Conservation (phyloP, 1,139 yeast genomes). For the Hanseniaspora uvarum region DNA sequence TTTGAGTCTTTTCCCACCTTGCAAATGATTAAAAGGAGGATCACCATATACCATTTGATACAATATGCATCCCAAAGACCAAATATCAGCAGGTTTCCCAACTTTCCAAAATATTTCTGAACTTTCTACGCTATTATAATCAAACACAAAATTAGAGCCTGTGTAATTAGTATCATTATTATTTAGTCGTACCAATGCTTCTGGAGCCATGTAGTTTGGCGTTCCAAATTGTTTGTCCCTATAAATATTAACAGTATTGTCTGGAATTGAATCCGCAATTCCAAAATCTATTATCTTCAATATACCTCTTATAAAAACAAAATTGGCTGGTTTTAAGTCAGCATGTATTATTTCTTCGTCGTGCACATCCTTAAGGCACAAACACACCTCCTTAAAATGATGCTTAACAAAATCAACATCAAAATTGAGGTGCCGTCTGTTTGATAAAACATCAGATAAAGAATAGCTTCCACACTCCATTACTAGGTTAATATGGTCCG, state of each 20-base stretch:
- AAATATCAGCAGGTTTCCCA: slow-evolving; percentile 90
- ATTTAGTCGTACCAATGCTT: slow-evolving; percentile 47
- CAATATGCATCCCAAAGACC: slow-evolving; percentile 96
- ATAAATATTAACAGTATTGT: slow-evolving; percentile 80
- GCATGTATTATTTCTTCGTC: slow-evolving; percentile 83
- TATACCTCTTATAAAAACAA: slow-evolving; percentile 73
- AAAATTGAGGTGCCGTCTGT: slow-evolving; percentile 43
- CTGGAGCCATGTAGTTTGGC: slow-evolving; percentile 97
- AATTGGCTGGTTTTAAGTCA: slow-evolving; percentile 92
- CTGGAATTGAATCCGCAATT: slow-evolving; percentile 88
- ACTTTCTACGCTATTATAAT: slow-evolving; percentile 22
- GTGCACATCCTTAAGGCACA: slow-evolving; percentile 83
- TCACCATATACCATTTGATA: slow-evolving; percentile 92
- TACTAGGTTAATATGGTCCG: slow-evolving; percentile 56
- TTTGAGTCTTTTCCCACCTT: slow-evolving; percentile 67
- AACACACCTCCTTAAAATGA: slow-evolving; percentile 68
- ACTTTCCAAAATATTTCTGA: slow-evolving; percentile 60
- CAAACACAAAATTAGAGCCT: slow-evolving; percentile 18
- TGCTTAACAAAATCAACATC: slow-evolving; percentile 74
- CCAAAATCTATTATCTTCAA: slow-evolving; percentile 92
- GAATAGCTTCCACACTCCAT: slow-evolving; percentile 97
- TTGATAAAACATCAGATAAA: slow-evolving; percentile 67
- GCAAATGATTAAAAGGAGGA: slow-evolving; percentile 78
- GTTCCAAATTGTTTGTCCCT: slow-evolving; percentile 91
- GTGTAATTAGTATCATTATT: slow-evolving; percentile 26